Conservation (phyloP, 176 grass and related monocot species). For the Rhynchospora breviuscula region DNA sequence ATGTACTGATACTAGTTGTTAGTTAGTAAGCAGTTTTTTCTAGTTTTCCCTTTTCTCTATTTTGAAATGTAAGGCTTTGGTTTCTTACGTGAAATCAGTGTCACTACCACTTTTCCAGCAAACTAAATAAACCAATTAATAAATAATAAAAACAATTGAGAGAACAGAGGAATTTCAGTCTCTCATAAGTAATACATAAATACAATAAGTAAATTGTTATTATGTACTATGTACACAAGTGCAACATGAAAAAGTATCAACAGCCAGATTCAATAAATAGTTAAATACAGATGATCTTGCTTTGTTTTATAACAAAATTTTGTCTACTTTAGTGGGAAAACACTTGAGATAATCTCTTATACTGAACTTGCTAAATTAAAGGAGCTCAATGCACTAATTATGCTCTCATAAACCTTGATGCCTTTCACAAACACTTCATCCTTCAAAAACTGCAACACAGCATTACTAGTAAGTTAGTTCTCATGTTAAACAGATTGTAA, state of each 20-base stretch:
- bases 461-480: neutral
- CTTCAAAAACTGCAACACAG: conserved; percentile 57
- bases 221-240: neutral
- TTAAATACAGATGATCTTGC: neutral
- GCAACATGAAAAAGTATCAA: neutral
- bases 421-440: conserved; percentile 75
- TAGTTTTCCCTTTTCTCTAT: too few relatives aligned
- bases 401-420: conserved; percentile 75
- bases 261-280: neutral
- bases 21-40: too few relatives aligned
- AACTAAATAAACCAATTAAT: too few relatives aligned
- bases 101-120: too few relatives aligned
- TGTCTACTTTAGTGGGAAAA: neutral
- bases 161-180: too few relatives aligned
- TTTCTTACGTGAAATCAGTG: too few relatives aligned
- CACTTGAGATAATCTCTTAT: neutral
- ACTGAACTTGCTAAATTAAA: neutral
- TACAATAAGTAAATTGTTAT: neutral
- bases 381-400: conserved; percentile 69
- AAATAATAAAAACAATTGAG: too few relatives aligned
- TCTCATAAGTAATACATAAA: too few relatives aligned
- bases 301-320: neutral
- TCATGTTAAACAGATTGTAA: neutral
- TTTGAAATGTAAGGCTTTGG: too few relatives aligned
- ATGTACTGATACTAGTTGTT: too few relatives aligned